Evolutionary conservation across 805 yeast species (phyloP).

Genomic region (Pichia manshurica): DNA sequence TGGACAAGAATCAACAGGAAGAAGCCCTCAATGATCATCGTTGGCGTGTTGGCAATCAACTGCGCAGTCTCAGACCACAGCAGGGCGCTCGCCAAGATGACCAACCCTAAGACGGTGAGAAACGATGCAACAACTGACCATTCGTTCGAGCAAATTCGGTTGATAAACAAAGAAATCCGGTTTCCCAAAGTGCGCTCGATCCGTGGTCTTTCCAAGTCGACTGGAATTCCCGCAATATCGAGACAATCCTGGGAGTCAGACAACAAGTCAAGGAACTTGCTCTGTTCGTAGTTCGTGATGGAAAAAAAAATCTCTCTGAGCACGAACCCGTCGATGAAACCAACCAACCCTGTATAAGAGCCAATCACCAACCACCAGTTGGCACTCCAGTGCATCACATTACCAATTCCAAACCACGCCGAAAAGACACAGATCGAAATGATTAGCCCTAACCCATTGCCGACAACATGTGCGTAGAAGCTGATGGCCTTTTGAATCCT

Average conservation of each 20-base stretch:
- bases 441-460: constrained; percentile 37
- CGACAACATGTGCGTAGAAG: constrained; percentile 38
- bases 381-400: constrained; percentile 31
- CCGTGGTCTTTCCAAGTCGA: constrained; percentile 10
- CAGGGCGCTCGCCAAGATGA: constrained; percentile 31
- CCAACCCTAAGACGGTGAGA: constrained; percentile 27
- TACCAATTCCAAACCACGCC: constrained; percentile 36
- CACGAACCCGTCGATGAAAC: constrained; percentile 39
- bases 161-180: constrained; percentile 22
- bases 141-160: constrained; percentile 28
- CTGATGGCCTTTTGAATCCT: constrained; percentile 15
- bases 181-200: constrained; percentile 1
- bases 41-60: constrained; percentile 36
- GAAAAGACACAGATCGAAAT: constrained; percentile 31
- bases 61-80: constrained; percentile 38
- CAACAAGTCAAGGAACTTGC: constrained; percentile 25
- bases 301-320: constrained; percentile 35
- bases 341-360: constrained; percentile 40
- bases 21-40: constrained; percentile 40
- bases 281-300: constrained; percentile 19
- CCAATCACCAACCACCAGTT: constrained; percentile 45
- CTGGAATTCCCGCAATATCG: constrained; percentile 23
- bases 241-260: constrained; percentile 31
- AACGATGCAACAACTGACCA: constrained; percentile 30
- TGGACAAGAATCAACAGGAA: constrained; percentile 34